phyloP scores from a whole-genome alignment of 192 early-diverging fungal genomes.

The Coemansia reversa region DNA sequence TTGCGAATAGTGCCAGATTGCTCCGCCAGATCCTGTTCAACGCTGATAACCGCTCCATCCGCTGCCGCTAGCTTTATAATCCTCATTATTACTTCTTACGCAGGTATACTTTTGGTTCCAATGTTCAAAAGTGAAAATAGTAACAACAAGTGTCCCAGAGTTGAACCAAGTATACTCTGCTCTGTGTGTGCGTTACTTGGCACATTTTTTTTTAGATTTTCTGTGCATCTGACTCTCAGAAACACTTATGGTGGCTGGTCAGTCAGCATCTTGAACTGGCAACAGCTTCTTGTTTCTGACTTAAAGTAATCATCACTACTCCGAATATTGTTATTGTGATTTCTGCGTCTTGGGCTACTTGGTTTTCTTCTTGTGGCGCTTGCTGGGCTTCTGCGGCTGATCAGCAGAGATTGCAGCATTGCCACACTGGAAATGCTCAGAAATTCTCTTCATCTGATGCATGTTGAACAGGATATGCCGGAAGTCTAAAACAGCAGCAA shows the following conservation, averaged over 20 bases:
- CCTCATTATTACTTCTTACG: constrained; percentile 3
- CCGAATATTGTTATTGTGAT: too few relatives aligned
- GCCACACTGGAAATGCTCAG: too few relatives aligned
- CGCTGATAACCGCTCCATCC: constrained; percentile 42
- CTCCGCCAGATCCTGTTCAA: constrained; percentile 49
- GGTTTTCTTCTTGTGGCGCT: too few relatives aligned
- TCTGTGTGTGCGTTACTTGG: background rate
- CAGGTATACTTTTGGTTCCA: background rate
- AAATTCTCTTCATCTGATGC: too few relatives aligned
- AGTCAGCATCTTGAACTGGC: background rate
- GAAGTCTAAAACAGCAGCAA: too few relatives aligned
- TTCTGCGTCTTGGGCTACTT: too few relatives aligned
- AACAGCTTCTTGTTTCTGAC: too few relatives aligned
- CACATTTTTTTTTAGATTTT: background rate
- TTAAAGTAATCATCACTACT: too few relatives aligned
- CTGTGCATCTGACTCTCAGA: background rate
- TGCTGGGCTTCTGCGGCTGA: too few relatives aligned
- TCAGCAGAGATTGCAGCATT: too few relatives aligned
- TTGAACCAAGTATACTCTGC: background rate
- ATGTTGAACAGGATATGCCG: too few relatives aligned
- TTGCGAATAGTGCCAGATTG: constrained; percentile 54
- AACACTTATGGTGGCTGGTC: background rate
- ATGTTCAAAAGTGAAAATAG: background rate
- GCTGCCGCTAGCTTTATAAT: constrained; percentile 39
- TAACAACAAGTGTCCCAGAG: too few relatives aligned